phyloP scores from a whole-genome alignment of 345 rosid genomes.

The Carallia pectinifolia region DNA sequence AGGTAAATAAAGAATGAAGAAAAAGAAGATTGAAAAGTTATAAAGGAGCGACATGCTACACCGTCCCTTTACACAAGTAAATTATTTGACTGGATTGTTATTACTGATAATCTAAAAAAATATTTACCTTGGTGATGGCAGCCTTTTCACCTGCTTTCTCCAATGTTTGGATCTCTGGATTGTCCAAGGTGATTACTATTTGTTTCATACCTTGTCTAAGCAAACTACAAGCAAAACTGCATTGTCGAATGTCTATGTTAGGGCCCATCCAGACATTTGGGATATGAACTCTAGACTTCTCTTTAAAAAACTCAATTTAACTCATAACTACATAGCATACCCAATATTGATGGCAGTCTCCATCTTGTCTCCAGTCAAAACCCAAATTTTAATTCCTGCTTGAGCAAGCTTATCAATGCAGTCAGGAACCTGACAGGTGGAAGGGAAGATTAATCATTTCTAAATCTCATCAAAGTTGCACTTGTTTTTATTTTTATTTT shows the following conservation, averaged over 20 bases:
- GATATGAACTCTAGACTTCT: not conserved
- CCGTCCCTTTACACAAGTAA: not conserved
- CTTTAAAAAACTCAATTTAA: not conserved
- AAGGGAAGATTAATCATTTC: conserved; percentile 19
- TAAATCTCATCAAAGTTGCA: conserved; percentile 2
- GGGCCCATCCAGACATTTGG: conserved; percentile 4
- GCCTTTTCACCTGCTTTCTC: conserved; percentile 71
- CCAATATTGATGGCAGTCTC: conserved; percentile 99
- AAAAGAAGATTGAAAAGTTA: too few species aligned
- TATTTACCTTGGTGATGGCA: conserved; percentile 56
- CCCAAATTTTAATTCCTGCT: conserved; percentile 98
- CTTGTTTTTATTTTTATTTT: conserved; percentile 6
- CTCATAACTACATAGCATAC: conserved; percentile 36
- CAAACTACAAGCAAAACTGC: conserved; percentile 91
- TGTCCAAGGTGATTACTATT: conserved; percentile 72
- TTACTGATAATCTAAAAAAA: conserved; percentile 3
- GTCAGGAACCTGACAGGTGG: conserved; percentile 67
- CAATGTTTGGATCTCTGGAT: conserved; percentile 58
- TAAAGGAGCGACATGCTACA: too few species aligned
- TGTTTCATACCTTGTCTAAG: conserved; percentile 97
- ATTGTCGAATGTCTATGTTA: conserved; percentile 26
- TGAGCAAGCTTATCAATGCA: conserved; percentile 97
- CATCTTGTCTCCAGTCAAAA: conserved; percentile 96
- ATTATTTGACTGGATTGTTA: not conserved
- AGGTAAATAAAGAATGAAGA: too few species aligned